These are phyloP conservation scores for Ottelia alismoides DNA, from an alignment of 106 monocot genomes.

Conservation along the genomic window DNA sequence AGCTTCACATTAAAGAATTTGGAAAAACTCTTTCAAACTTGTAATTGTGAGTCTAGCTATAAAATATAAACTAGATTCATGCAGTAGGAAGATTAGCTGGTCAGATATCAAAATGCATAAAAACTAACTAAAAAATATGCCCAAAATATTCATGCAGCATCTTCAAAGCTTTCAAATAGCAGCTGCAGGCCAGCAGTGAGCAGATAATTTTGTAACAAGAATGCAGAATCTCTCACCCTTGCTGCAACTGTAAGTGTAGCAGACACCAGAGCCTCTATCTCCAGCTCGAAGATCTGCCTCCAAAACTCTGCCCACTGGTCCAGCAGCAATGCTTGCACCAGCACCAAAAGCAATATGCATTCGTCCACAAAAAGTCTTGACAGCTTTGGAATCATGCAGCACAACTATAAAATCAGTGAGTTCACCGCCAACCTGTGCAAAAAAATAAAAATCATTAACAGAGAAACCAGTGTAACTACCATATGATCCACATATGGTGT, in stretches of 20 bases:
- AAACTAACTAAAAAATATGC: slow-evolving; percentile 1
- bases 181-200: no score
- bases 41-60: no score
- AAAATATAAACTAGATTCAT: no score
- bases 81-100: no score
- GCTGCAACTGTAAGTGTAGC: slow-evolving; percentile 88
- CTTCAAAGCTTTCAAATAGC: slow-evolving; percentile 1
- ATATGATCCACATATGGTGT: no score
- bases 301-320: slow-evolving; percentile 72
- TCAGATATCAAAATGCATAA: no score
- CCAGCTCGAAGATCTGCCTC: slow-evolving; percentile 84
- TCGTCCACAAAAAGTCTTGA: slow-evolving; percentile 57
- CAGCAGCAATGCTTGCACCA: slow-evolving; percentile 75
- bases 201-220: no score
- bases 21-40: no score
- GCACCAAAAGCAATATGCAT: slow-evolving; percentile 80
- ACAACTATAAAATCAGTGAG: slow-evolving; percentile 77
- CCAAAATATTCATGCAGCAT: not conserved
- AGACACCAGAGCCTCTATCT: slow-evolving; percentile 56
- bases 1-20: no score
- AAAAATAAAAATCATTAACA: no score
- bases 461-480: no score
- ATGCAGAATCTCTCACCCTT: slow-evolving; percentile 40
- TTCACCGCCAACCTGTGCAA: slow-evolving; percentile 70
- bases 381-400: slow-evolving; percentile 58